Base-by-base conservation (phyloP, 2,329 filamentous ascomycete genomes). In the Cryphonectria radicalis region DNA sequence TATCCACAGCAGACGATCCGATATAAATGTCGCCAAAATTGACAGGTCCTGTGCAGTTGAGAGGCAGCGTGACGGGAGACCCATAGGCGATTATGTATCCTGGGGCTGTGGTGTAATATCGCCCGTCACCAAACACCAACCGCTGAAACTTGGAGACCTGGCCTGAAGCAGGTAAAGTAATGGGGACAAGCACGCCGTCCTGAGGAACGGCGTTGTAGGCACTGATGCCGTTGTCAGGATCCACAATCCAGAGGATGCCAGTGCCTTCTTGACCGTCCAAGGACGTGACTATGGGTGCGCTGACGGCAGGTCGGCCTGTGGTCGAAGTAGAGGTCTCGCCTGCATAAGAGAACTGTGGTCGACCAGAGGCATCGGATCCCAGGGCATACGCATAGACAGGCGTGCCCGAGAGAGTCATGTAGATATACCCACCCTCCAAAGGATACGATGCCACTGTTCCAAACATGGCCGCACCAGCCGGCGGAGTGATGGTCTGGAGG, bases 401-500 rank as follows among this genome's bases (percentile, higher is more conserved):
- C 72, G 76, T 69, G 57, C 74, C 75, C 67, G 81, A 75, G 42
- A 77, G 74, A 17, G 84, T 84, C 75, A 85, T 83, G 76, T 85
- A 86, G 55, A 86, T 80, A 72, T 85, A 86, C 0, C 84, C 84
- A 1, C 84, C 84, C 37, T 86, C 84, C 0, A 85, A 75, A 0
- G 84, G 84, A 72, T 85, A 86, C 0, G 84, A 84, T 14, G 84
- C 84, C 5, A 82, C 81, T 0, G 84, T 84, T 0, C 82, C 82
- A 55, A 85, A 86, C 0, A 86, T 83, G 0, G 84, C 83, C 72
- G 84, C 84, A 22, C 80, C 77, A 53, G 83, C 80, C 63, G 68
- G 62, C 5, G 67, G 60, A 11, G 82, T 80, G 72, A 83, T 84
- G 0, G 81, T 81, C 73, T 85, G 83, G 4, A 86, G 80, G 2